These are phyloP conservation scores for Dicorynia guianensis DNA, from an alignment of 306 rosid genomes.

Conservation along the genomic window DNA sequence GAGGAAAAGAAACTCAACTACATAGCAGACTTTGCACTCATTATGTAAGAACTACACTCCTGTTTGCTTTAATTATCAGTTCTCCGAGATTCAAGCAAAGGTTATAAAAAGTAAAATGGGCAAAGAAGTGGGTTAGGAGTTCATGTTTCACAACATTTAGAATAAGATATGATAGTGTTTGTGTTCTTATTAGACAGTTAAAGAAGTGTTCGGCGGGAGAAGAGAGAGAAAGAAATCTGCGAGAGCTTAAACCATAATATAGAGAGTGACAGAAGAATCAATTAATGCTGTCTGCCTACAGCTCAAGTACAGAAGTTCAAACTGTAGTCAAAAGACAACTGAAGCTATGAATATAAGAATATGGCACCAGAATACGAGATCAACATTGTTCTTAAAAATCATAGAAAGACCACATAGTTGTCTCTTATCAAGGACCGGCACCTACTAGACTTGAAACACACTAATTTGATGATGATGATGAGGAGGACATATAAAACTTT, in stretches of 20 bases:
- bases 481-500: not conserved
- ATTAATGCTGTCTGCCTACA: conserved; percentile 18
- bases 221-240: not conserved
- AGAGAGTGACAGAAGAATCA: conserved; percentile 9
- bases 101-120: conserved; percentile 4
- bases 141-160: not conserved
- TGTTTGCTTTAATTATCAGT: conserved; percentile 8
- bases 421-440: not conserved
- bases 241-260: conserved; percentile 15
- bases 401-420: conserved; percentile 1
- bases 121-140: conserved; percentile 7
- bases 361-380: conserved; percentile 2
- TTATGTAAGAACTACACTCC: not conserved
- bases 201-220: not conserved
- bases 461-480: conserved; percentile 13
- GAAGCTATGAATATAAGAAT: conserved; percentile 22
- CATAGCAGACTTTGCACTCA: not conserved
- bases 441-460: conserved; percentile 1
- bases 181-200: conserved; percentile 16
- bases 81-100: not conserved
- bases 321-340: conserved; percentile 15
- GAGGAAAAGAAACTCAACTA: conserved; percentile 9
- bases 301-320: conserved; percentile 11
- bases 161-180: not conserved
- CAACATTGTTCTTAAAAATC: no score